Conservation (phyloP, 305 asterid genomes). For the Ilex paraguariensis region DNA sequence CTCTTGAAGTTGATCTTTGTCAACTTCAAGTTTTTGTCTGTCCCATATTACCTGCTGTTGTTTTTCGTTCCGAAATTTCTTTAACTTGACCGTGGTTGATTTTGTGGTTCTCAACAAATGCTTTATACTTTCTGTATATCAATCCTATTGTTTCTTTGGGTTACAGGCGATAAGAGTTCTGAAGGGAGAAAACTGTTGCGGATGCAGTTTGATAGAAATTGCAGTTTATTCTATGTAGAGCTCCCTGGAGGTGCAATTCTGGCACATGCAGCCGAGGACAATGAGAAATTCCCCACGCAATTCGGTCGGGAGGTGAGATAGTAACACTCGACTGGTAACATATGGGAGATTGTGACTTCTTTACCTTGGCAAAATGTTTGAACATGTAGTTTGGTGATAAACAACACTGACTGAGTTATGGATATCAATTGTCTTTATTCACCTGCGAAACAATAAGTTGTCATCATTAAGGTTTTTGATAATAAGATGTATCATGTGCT, state of each 20-base stretch:
- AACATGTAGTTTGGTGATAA: not conserved
- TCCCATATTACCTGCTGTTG: not conserved
- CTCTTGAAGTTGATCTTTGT: not conserved
- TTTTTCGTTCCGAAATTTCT: not conserved
- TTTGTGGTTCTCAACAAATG: not conserved
- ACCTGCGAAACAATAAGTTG: not conserved
- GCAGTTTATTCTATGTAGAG: slow-evolving; percentile 86
- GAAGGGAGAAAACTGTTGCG: slow-evolving; percentile 56
- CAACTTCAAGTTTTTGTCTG: not conserved
- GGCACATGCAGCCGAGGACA: slow-evolving; percentile 67
- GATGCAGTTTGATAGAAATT: slow-evolving; percentile 46
- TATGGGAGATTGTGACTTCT: not conserved
- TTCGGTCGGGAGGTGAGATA: slow-evolving; percentile 96
- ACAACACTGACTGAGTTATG: not conserved
- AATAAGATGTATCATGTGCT: not conserved
- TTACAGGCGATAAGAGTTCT: slow-evolving; percentile 43
- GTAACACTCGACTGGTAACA: not conserved
- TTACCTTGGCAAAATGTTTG: not conserved
- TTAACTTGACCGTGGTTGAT: not conserved
- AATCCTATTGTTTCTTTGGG: slow-evolving; percentile 16
- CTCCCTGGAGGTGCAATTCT: slow-evolving; percentile 77
- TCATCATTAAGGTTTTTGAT: not conserved
- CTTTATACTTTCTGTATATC: not conserved
- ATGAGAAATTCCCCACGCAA: slow-evolving; percentile 80
- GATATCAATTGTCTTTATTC: no score